phyloP scores from a whole-genome alignment of 192 early-diverging fungal genomes.

The Linderina pennispora region DNA sequence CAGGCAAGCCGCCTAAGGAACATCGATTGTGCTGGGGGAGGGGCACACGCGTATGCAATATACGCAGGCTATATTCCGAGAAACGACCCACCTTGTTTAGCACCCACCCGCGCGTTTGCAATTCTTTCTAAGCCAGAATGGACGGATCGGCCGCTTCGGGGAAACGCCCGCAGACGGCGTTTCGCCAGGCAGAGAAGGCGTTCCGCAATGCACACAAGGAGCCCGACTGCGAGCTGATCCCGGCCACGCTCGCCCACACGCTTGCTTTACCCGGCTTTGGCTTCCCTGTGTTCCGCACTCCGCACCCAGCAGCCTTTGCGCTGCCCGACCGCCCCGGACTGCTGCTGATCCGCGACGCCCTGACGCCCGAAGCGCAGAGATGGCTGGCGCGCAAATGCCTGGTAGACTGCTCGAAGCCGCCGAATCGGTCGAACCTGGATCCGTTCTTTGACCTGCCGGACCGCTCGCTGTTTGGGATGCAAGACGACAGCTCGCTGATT shows the following conservation, averaged over 20 bases:
- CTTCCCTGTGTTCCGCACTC: slow-evolving; percentile 14
- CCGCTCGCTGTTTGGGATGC: slow-evolving; percentile 43
- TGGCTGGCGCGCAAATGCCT: slow-evolving; percentile 66
- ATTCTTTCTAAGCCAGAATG: too few relatives aligned
- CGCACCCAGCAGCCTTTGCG: slow-evolving; percentile 28
- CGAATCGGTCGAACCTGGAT: slow-evolving; percentile 86
- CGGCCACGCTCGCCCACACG: too few relatives aligned
- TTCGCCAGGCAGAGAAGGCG: slow-evolving; percentile 59
- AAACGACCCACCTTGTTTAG: too few relatives aligned
- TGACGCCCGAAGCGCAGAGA: slow-evolving; percentile 67
- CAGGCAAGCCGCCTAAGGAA: too few relatives aligned
- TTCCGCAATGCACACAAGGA: slow-evolving; percentile 49
- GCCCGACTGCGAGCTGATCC: too few relatives aligned
- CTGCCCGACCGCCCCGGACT: slow-evolving; percentile 55
- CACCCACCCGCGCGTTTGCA: too few relatives aligned
- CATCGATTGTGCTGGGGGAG: too few relatives aligned
- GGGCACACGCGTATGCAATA: too few relatives aligned
- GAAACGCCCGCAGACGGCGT: too few relatives aligned
- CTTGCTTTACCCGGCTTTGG: too few relatives aligned
- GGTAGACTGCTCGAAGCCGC: slow-evolving; percentile 64
- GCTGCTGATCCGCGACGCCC: slow-evolving; percentile 71
- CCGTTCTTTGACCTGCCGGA: slow-evolving; percentile 71
- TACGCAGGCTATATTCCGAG: too few relatives aligned
- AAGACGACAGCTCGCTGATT: not conserved
- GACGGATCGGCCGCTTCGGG: too few relatives aligned